Percentiles rank a stretch among this genome's conserved stretches.
These are phyloP conservation scores for Aspergillus texensis DNA, from an alignment of 2,329 filamentous ascomycete species.

Conservation along the genomic window DNA sequence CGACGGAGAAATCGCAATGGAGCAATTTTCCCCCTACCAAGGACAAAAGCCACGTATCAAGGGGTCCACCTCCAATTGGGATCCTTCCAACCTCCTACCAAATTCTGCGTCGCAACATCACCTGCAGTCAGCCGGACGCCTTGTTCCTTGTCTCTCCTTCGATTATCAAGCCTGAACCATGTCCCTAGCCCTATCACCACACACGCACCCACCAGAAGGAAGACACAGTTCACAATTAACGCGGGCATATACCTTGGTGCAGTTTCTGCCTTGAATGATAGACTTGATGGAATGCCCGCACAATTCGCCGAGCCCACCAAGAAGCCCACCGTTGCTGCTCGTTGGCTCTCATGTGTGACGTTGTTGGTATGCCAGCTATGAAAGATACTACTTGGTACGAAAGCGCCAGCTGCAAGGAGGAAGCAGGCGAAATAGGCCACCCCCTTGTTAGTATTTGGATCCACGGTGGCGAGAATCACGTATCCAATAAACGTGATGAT, in stretches of 20 bases:
- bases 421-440: conserved; percentile 20
- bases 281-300: conserved; percentile 16
- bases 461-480: conserved; percentile 16
- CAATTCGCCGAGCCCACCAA: conserved; percentile 18
- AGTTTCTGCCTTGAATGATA: conserved; percentile 15
- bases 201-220: conserved; percentile 8
- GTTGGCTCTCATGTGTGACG: conserved; percentile 9
- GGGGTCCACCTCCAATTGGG: conserved; percentile 18
- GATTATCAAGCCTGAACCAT: conserved; percentile 16
- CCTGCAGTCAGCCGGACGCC: conserved; percentile 12
- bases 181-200: conserved; percentile 12
- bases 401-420: conserved; percentile 12
- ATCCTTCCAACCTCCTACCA: conserved; percentile 14
- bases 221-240: conserved; percentile 15
- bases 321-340: conserved; percentile 15
- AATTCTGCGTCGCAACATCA: conserved; percentile 11
- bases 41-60: background rate
- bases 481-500: conserved; percentile 19
- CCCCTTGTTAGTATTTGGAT: conserved; percentile 9
- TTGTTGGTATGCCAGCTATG: conserved; percentile 20
- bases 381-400: conserved; percentile 14
- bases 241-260: conserved; percentile 14
- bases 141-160: conserved; percentile 9
- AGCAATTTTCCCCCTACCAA: background rate
- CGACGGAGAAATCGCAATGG: background rate